These are phyloP conservation scores for Raphidocelis subcapitata DNA, from an alignment of 139 green algal species.

Conservation along the genomic window DNA sequence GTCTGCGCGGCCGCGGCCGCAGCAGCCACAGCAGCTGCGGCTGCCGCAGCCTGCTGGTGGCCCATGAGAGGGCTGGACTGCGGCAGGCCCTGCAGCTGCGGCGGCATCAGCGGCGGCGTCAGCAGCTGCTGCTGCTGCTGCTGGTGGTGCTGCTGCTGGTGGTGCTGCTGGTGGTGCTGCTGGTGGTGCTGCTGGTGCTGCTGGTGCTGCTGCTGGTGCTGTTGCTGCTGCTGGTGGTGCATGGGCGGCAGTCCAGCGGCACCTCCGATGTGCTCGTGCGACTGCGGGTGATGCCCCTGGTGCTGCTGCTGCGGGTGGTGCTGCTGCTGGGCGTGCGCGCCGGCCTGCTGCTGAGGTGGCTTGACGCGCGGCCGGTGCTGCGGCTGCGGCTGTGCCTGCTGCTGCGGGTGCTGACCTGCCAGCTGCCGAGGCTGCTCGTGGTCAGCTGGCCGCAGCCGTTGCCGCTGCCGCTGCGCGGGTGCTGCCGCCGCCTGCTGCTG, in stretches of 20 bases:
- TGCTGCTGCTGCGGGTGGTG: background rate
- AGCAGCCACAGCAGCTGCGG: background rate
- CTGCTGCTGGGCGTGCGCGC: background rate
- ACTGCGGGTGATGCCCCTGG: background rate
- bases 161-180: background rate
- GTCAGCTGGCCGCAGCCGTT: background rate
- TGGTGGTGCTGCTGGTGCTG: constrained; percentile 4
- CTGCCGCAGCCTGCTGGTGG: background rate
- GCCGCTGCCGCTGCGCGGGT: constrained; percentile 1
- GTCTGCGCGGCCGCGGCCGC: background rate
- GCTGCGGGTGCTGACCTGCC: constrained; percentile 3
- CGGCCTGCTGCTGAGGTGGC: background rate
- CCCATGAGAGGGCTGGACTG: no score
- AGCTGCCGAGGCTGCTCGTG: background rate
- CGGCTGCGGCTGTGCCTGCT: constrained; percentile 6
- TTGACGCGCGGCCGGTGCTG: background rate
- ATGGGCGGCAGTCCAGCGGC: background rate
- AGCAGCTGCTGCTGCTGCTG: constrained; percentile 7
- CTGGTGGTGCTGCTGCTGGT: background rate
- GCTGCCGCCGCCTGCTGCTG: constrained; percentile 6
- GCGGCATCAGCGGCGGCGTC: constrained; percentile 2
- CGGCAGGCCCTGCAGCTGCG: background rate
- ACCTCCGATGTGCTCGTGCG: background rate
- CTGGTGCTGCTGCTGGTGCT: constrained; percentile 1
- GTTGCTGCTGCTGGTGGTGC: background rate